Conservation (phyloP, 140 eudicot genomes). For the Stevia rebaudiana region DNA sequence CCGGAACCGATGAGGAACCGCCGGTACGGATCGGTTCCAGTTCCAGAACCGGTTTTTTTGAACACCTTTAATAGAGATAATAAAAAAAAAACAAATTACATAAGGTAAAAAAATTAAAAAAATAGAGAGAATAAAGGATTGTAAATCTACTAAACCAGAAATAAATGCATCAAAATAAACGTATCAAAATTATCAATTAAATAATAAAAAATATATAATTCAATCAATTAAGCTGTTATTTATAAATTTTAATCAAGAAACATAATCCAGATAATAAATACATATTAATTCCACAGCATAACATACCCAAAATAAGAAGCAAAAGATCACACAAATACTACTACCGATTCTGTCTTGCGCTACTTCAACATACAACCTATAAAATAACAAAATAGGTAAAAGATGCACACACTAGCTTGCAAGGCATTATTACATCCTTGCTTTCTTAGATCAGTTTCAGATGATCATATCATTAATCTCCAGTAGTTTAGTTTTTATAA, state of each 20-base stretch:
- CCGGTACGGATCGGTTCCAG: too few relatives aligned
- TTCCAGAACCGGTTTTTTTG: too few relatives aligned
- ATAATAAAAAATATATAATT: neutral
- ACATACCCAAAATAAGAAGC: neutral
- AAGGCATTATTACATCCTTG: neutral
- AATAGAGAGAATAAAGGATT: too few relatives aligned
- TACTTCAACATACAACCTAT: neutral
- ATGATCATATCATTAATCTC: neutral
- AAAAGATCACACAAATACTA: neutral
- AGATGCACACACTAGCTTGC: slow-evolving; percentile 9
- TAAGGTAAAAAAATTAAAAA: too few relatives aligned
- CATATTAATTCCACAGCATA: neutral
- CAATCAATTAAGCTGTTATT: neutral
- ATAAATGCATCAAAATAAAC: too few relatives aligned
- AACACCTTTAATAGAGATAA: too few relatives aligned
- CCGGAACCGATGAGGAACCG: too few relatives aligned
- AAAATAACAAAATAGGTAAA: slow-evolving; percentile 8
- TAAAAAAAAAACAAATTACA: too few relatives aligned
- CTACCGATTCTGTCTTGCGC: neutral
- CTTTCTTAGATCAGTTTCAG: neutral
- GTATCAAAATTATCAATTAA: too few relatives aligned
- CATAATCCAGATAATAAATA: neutral
- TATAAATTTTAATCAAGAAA: slow-evolving; percentile 1
- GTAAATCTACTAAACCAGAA: too few relatives aligned
- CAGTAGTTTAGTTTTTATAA: neutral